Evolutionary conservation across 306 rosid species (phyloP), one percentile per base, ranked within the genome.

Genomic region (Gynostemma pentaphyllum): DNA sequence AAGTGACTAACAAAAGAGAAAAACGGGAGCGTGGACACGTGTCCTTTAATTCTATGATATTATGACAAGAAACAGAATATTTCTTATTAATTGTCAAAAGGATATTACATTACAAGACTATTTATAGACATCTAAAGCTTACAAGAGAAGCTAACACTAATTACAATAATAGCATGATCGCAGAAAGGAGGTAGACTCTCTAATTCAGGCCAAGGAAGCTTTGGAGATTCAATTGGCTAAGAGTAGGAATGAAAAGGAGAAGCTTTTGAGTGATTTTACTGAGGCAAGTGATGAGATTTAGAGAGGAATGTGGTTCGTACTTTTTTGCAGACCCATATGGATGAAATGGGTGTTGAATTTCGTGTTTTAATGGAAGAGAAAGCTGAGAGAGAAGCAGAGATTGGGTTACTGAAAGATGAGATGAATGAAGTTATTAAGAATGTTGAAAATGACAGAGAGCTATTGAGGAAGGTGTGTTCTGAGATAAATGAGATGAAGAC

Each of bases 401-500:
- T 81, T 69, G 70, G 11, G 13, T 16, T 1, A 29, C 61, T 83
- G 66, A 68, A 64, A 49, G n/a, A n/a, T n/a, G n/a, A n/a, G n/a
- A n/a, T n/a, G n/a, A n/a, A n/a, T n/a, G 71, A 37, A 27, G 70
- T 85, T 5, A 12, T 3, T 15, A 34, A 29, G 19, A 22, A 68
- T 9, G 52, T 85, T 18, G 83, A 75, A 45, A 68, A 23, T 4
- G 84, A 78, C 77, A 79, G 64, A 66, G 46, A 14, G 14, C 34
- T 26, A 23, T 10, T 77, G 68, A 70, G 40, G 16, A 4, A 63
- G 28, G 70, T 81, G n/a, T 64, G 59, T 21, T 30, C 28, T 9
- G 89, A 86, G 77, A 83, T 73, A 66, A 95, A 86, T 32, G 32
- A 7, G 53, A 14, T 79, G 56, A 79, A 50, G 68, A 34, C 9